Percentiles rank a stretch among this genome's conserved stretches.
Conservation (phyloP, 2,329 filamentous ascomycete species). For the Colletotrichum tropicale region DNA sequence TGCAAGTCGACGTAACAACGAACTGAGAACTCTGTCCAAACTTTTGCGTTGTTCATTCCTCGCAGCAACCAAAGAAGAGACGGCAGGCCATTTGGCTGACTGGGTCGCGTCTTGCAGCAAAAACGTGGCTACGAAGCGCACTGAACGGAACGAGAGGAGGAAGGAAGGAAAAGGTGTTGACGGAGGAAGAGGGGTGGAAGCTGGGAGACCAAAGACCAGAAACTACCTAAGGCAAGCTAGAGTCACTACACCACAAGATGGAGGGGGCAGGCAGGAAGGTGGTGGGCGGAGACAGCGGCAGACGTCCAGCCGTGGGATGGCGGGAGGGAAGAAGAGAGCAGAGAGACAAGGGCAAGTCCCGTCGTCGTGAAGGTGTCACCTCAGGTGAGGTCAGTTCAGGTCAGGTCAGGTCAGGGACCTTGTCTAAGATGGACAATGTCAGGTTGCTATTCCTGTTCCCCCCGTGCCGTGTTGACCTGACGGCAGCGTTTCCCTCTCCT, state of each 20-base stretch:
- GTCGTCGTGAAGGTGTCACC: slow-evolving; percentile 14
- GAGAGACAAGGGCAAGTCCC: not conserved
- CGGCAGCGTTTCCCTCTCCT: not conserved
- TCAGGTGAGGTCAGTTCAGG: not conserved
- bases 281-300: not conserved
- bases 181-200: not conserved
- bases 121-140: not conserved
- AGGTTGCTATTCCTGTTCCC: not conserved
- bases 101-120: not conserved
- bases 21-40: not conserved
- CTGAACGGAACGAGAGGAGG: not conserved
- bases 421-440: not conserved
- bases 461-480: not conserved
- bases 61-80: not conserved
- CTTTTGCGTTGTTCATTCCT: not conserved
- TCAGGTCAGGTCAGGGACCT: not conserved
- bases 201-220: not conserved
- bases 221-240: not conserved
- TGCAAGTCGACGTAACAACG: not conserved
- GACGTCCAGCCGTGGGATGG: slow-evolving; percentile 6
- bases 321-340: not conserved
- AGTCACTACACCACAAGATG: not conserved
- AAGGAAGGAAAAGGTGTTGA: not conserved
- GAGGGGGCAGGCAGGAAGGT: not conserved
- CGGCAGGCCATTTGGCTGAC: not conserved